A percentile compares a stretch with the other conserved stretches of the same genome.
phyloP scores from a whole-genome alignment of 2,329 filamentous ascomycete genomes.

The Epicoccum nigrum region DNA sequence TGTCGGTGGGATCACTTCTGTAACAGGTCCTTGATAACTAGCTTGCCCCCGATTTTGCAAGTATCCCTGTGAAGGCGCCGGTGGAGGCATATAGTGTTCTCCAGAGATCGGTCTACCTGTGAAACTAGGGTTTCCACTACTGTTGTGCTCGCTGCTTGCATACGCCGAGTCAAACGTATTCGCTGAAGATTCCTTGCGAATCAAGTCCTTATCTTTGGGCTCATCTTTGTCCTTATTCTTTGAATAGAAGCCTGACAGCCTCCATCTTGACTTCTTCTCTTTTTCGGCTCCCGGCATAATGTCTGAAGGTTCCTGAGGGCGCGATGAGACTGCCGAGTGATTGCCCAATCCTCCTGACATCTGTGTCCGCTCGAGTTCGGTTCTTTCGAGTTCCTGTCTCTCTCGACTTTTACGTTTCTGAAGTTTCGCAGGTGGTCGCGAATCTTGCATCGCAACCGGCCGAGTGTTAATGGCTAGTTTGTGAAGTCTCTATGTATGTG shows the following conservation, averaged over 20 bases:
- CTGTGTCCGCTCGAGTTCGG: slow-evolving; percentile 12
- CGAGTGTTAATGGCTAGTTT: not conserved
- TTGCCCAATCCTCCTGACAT: slow-evolving; percentile 29
- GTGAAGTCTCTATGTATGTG: not conserved
- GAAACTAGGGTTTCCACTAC: slow-evolving; percentile 42
- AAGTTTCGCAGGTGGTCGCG: slow-evolving; percentile 37
- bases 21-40: slow-evolving; percentile 10
- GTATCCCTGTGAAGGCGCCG: slow-evolving; percentile 10
- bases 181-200: slow-evolving; percentile 21
- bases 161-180: slow-evolving; percentile 42
- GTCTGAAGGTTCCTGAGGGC: slow-evolving; percentile 24
- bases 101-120: slow-evolving; percentile 36
- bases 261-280: slow-evolving; percentile 47
- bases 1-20: slow-evolving; percentile 30
- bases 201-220: slow-evolving; percentile 17
- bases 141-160: slow-evolving; percentile 41
- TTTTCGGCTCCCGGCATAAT: slow-evolving; percentile 33
- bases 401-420: slow-evolving; percentile 42
- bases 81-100: slow-evolving; percentile 31
- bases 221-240: slow-evolving; percentile 42
- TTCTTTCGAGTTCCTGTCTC: slow-evolving; percentile 29
- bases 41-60: not conserved
- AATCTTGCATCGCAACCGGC: slow-evolving; percentile 27
- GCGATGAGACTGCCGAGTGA: slow-evolving; percentile 27
- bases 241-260: slow-evolving; percentile 45